Evolutionary conservation across 2,329 filamentous ascomycete genomes (phyloP).

Genomic region (Sclerotinia nivalis): DNA sequence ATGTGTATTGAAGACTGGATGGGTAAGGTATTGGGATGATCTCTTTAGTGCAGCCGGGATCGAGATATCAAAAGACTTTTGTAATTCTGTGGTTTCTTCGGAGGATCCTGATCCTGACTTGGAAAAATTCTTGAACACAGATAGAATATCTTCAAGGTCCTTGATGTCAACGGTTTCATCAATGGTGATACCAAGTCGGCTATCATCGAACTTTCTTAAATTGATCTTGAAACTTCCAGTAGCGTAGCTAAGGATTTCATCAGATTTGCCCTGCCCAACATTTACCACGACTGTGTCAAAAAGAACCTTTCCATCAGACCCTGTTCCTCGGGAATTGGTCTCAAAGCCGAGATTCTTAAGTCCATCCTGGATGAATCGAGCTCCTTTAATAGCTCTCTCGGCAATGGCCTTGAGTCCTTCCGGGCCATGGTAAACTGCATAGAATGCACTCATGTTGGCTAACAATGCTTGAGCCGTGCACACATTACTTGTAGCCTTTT

Average conservation of each 20-base stretch:
- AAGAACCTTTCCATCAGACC: slow-evolving; percentile 57
- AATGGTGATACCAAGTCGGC: slow-evolving; percentile 70
- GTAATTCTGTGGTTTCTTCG: slow-evolving; percentile 44
- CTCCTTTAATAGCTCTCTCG: slow-evolving; percentile 70
- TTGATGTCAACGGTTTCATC: slow-evolving; percentile 69
- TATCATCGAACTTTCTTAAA: slow-evolving; percentile 61
- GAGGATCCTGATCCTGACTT: slow-evolving; percentile 34
- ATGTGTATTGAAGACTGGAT: slow-evolving; percentile 92
- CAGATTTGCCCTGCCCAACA: slow-evolving; percentile 51
- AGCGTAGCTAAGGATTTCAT: slow-evolving; percentile 52
- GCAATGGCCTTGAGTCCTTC: slow-evolving; percentile 81
- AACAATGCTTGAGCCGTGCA: slow-evolving; percentile 93
- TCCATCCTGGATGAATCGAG: slow-evolving; percentile 67
- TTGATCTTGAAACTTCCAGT: slow-evolving; percentile 57
- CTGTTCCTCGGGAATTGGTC: slow-evolving; percentile 58
- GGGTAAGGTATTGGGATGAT: slow-evolving; percentile 75
- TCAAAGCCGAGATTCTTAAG: slow-evolving; percentile 64
- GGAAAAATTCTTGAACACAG: slow-evolving; percentile 51
- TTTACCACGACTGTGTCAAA: slow-evolving; percentile 82
- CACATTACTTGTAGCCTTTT: slow-evolving; percentile 97
- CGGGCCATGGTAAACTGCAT: slow-evolving; percentile 91
- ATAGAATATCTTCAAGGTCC: slow-evolving; percentile 58
- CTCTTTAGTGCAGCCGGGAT: slow-evolving; percentile 65
- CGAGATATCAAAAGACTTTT: slow-evolving; percentile 43
- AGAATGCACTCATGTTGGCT: slow-evolving; percentile 95